Conservation (phyloP, 495 filamentous ascomycete species). For the Filosporella fistucella region DNA sequence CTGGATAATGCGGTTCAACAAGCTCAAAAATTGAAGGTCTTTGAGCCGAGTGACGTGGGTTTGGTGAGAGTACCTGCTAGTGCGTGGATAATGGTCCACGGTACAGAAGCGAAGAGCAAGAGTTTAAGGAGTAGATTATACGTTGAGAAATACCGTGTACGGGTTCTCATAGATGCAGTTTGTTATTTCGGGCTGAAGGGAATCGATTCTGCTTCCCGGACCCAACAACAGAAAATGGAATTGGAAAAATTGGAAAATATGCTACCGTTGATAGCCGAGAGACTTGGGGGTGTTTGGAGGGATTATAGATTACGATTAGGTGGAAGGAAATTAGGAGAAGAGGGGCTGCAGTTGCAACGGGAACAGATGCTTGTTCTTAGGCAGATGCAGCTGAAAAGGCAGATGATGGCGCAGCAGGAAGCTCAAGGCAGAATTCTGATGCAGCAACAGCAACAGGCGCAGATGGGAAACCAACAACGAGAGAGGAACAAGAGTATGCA, state of each 20-base stretch:
- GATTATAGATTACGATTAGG: no score
- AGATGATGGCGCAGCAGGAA: no score
- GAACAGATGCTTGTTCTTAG: no score
- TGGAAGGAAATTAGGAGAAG: no score
- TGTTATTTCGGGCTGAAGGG: conserved; percentile 5
- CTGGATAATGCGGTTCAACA: conserved; percentile 4
- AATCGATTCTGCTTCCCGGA: not conserved
- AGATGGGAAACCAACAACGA: no score
- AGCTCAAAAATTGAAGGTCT: conserved; percentile 3
- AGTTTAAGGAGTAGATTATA: conserved; percentile 11
- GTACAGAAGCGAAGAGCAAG: not conserved
- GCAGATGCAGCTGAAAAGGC: no score
- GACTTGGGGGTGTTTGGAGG: conserved; percentile 9
- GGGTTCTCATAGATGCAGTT: conserved; percentile 15
- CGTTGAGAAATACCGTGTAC: conserved; percentile 16
- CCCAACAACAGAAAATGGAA: not conserved
- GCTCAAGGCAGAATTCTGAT: no score
- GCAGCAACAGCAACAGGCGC: no score
- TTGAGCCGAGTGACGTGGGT: conserved; percentile 11
- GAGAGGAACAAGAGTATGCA: no score
- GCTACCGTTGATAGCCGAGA: conserved; percentile 15
- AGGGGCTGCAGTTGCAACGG: no score
- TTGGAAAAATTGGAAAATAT: not conserved
- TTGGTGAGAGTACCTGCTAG: conserved; percentile 6
- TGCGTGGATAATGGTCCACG: conserved; percentile 6